phyloP scores from a whole-genome alignment of 2,329 filamentous ascomycete genomes.

The Pleomassaria siparia region DNA sequence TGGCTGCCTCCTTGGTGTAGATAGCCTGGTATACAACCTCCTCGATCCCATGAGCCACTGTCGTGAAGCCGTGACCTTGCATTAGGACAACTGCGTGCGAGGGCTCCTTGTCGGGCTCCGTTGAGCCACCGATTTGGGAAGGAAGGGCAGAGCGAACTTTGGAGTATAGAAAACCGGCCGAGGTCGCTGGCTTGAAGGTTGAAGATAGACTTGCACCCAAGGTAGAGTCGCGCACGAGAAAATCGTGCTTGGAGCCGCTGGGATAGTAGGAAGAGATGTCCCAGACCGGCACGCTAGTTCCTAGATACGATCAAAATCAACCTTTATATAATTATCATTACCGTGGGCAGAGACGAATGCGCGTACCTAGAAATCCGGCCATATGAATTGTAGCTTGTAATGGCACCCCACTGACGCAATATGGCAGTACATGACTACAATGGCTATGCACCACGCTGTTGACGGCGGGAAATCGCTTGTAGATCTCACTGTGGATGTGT shows the following conservation, averaged over 20 bases:
- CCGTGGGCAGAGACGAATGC: background rate
- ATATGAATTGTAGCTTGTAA: slow-evolving; percentile 43
- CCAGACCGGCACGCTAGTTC: slow-evolving; percentile 40
- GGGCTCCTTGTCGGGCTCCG: slow-evolving; percentile 35
- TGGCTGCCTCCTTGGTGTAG: slow-evolving; percentile 45
- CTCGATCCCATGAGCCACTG: slow-evolving; percentile 45
- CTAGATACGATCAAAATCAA: slow-evolving; percentile 14
- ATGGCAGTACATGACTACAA: slow-evolving; percentile 46
- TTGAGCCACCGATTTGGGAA: slow-evolving; percentile 31
- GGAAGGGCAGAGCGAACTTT: slow-evolving; percentile 41
- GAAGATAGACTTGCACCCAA: slow-evolving; percentile 41
- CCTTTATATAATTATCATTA: background rate
- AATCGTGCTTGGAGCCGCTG: slow-evolving; percentile 33
- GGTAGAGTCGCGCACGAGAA: slow-evolving; percentile 36
- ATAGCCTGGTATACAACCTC: slow-evolving; percentile 50
- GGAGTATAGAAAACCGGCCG: slow-evolving; percentile 41
- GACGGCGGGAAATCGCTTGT: slow-evolving; percentile 48
- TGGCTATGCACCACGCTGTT: slow-evolving; percentile 50
- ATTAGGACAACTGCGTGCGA: slow-evolving; percentile 43
- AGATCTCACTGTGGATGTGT: slow-evolving; percentile 50
- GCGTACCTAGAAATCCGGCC: slow-evolving; percentile 47
- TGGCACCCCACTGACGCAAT: slow-evolving; percentile 45
- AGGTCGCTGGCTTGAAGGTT: slow-evolving; percentile 41
- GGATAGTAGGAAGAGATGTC: slow-evolving; percentile 33
- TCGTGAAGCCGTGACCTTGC: slow-evolving; percentile 51